Evolutionary conservation across 805 yeast genomes (phyloP).

Genomic region (Ogataea trehaloabstinens): DNA sequence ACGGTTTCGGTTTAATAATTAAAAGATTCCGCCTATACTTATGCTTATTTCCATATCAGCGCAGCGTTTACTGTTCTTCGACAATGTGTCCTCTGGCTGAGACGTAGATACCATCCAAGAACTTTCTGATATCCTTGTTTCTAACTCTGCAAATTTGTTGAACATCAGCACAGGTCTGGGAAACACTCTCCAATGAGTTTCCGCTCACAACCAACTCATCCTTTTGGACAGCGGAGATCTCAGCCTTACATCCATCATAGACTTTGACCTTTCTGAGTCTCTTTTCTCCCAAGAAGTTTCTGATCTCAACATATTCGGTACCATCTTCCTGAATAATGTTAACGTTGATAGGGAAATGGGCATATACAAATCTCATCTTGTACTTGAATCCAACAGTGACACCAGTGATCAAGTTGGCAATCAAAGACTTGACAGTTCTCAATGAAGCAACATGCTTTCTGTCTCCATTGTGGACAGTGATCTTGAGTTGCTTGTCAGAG

Average conservation of each 20-base stretch:
- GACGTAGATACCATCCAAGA: constrained; percentile 99
- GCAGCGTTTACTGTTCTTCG: constrained; percentile 34
- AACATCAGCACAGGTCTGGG: constrained; percentile 97
- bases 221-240: constrained; percentile 80
- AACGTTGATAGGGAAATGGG: constrained; percentile 99
- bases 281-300: constrained; percentile 99
- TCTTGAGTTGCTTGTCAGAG: constrained; percentile 68
- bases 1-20: no score
- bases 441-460: constrained; percentile 99
- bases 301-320: constrained; percentile 79
- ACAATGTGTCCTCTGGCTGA: constrained; percentile 90
- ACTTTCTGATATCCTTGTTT: constrained; percentile 99
- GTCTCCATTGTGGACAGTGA: constrained; percentile 97
- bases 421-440: constrained; percentile 96
- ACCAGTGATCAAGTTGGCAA: constrained; percentile 94
- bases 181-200: constrained; percentile 95
- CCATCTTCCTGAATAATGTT: constrained; percentile 83
- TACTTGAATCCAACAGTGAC: constrained; percentile 98
- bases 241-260: constrained; percentile 85
- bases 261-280: constrained; percentile 86
- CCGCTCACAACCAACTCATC: constrained; percentile 93
- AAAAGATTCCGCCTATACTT: constrained; percentile 1
- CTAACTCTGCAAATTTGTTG: constrained; percentile 98
- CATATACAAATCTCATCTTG: constrained; percentile 99
- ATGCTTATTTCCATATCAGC: constrained; percentile 1